Evolutionary conservation across 2,329 filamentous ascomycete genomes (phyloP), one percentile per base, ranked within the genome.

Genomic region (Fusarium xylarioides): DNA sequence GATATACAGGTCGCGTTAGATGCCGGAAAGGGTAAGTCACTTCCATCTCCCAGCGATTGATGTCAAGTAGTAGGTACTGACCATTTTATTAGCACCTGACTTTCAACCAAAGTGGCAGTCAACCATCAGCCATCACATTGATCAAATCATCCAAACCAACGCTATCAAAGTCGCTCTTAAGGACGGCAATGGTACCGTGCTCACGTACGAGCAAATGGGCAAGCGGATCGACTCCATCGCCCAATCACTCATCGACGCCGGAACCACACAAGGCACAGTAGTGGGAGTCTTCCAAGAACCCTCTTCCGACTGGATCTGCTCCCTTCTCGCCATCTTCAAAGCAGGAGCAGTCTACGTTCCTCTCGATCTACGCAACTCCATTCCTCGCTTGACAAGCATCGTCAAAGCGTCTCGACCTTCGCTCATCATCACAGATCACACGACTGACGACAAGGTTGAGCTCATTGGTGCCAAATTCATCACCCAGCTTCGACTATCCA

Each of bases 211-310:
- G 2, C 9, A 49, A 7, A 59, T 59, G 56, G 43, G 56, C 6
- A n/a, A 12, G 2, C 44, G 26, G 4, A 4, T 49, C 12, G 6
- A 59, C 14, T 35, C 55, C 2, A 58, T 58, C 12, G 23, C 55
- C 0, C 30, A 37, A 1, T n/a, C 42, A 18, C 32, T 58, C 4
- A n/a, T 37, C 42, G 21, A 47, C 1, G 32, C 32, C 2, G 56
- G 43, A 2, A 37, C 30, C 3, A 28, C 32, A 11, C 32, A 59
- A 5, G 21, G 43, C 11, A 59, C 43, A 26, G 34, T 49, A 21
- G 34, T 59, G 10, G 56, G 56, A 3, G 56, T 59, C 6, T 49
- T 59, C 43, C 56, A 59, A 49, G 43, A 47, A 10, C 56, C 56
- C 2, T 47, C 42, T 5, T 26, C 26, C 2, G 16, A 59, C 16